Evolutionary conservation across 106 monocot species (phyloP).

Genomic region (Ottelia alismoides): DNA sequence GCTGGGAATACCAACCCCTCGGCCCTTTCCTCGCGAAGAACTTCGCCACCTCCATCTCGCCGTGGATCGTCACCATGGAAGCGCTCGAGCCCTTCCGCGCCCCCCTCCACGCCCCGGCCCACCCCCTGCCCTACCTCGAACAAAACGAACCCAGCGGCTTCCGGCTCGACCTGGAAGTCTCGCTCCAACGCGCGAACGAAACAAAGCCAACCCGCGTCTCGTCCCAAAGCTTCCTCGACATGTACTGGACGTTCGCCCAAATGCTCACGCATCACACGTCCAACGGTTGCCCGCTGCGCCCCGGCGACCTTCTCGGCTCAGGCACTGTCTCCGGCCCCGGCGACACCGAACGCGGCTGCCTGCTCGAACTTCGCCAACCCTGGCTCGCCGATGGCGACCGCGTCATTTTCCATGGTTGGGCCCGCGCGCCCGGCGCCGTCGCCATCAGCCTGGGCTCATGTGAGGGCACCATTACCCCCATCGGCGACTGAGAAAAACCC

Average conservation of each 20-base stretch:
- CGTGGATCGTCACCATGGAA: too few species aligned
- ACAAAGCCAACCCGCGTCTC: background rate
- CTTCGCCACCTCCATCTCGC: too few species aligned
- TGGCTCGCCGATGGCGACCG: background rate
- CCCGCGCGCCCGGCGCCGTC: background rate
- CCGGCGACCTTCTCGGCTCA: background rate
- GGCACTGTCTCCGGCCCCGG: background rate
- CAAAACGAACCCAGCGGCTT: too few species aligned
- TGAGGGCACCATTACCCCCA: too few species aligned
- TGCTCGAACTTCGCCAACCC: background rate
- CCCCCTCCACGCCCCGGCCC: too few species aligned
- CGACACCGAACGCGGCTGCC: background rate
- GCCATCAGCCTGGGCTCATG: background rate
- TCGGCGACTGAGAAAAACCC: too few species aligned
- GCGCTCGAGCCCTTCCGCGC: too few species aligned
- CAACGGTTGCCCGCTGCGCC: background rate
- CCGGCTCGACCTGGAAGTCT: background rate
- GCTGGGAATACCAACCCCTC: too few species aligned
- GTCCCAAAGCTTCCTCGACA: background rate
- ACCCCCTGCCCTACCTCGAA: too few species aligned
- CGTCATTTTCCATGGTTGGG: background rate
- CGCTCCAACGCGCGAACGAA: background rate
- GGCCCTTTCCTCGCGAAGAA: too few species aligned
- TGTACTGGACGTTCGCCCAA: background rate
- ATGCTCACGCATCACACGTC: background rate